Evolutionary conservation across 2,329 filamentous ascomycete species (phyloP).

Genomic region (Trichoderma polysporum): DNA sequence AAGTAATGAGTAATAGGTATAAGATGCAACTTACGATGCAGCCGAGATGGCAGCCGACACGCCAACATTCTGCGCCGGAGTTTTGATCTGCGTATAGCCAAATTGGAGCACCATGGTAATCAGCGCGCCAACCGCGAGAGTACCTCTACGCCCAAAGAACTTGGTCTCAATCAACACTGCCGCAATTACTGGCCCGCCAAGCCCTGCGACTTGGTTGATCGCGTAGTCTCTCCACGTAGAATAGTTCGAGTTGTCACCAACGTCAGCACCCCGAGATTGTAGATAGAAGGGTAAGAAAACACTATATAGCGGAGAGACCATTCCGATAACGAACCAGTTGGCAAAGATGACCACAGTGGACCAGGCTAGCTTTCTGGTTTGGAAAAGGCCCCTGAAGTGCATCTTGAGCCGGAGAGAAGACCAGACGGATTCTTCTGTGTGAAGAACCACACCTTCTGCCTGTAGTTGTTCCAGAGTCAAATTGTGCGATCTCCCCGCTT

Average conservation of each 20-base stretch:
- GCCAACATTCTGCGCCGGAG: conserved; percentile 19
- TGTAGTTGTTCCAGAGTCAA: conserved; percentile 19
- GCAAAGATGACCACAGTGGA: conserved; percentile 16
- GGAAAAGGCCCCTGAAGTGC: conserved; percentile 23
- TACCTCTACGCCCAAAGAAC: conserved; percentile 18
- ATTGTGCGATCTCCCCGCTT: background rate
- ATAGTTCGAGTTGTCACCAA: conserved; percentile 20
- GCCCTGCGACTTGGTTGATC: conserved; percentile 20
- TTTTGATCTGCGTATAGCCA: conserved; percentile 22
- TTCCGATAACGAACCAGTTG: conserved; percentile 23
- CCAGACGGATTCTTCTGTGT: conserved; percentile 22
- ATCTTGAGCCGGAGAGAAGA: conserved; percentile 16
- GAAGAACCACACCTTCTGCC: conserved; percentile 19
- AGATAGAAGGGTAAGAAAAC: conserved; percentile 21
- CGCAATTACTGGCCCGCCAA: conserved; percentile 16
- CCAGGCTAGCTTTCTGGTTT: conserved; percentile 18
- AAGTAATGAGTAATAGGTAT: background rate
- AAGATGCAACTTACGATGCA: conserved; percentile 15
- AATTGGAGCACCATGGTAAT: conserved; percentile 20
- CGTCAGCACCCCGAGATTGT: conserved; percentile 7
- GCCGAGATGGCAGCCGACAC: conserved; percentile 21
- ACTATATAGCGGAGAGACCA: conserved; percentile 20
- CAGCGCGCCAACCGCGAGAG: conserved; percentile 12
- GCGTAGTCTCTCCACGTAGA: conserved; percentile 23
- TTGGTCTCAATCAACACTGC: conserved; percentile 16